Evolutionary conservation across 495 filamentous ascomycete genomes (phyloP), one percentile per base, ranked within the genome.

Genomic region (Lichenothelia convexa): DNA sequence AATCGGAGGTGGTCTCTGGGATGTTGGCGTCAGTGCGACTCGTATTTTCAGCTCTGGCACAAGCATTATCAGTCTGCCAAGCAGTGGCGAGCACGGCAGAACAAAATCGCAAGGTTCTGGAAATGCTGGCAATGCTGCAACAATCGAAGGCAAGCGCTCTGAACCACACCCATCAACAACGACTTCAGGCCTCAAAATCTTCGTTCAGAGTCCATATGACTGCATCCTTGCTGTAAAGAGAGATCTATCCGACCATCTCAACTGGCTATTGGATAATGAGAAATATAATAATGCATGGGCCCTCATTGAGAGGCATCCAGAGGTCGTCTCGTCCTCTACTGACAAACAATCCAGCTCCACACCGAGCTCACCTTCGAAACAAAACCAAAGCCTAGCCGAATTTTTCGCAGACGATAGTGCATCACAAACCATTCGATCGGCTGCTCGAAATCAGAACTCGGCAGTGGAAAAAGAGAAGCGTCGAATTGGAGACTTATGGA

Each of bases 151-250:
- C n/a, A 50, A 42, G 31, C 22, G 40, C 37, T 31, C 49, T 4
- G 47, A 54, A 19, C 40, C 48, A 15, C 50, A 55, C 38, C 49
- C 51, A 3, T 48, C 54, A 22, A 46, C 49, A 8, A 44, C 48
- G 19, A 72, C 71, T 12, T 68, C 73, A 5, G 86, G 89, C 0
- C 68, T 85, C 42, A 95, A 94, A 46, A 81, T 97, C 18, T 93
- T 93, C 51, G 78, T 97, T 21, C 83, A 91, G 35, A 94, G 85
- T 46, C 91, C 91, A 1, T 97, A 89, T 45, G 89, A 97, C 57
- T 92, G 85, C 44, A 71, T 93, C 17, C 62, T 93, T 37, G 79
- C 83, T 0, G 78, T 87, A 0, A 83, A 83, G 46, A 62, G 89
- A 43, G 86, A 93, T 44, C 61, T 85, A 9, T 56, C 70, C 0